phyloP scores from a whole-genome alignment of 257 asterid species.

The Ballota nigra region DNA sequence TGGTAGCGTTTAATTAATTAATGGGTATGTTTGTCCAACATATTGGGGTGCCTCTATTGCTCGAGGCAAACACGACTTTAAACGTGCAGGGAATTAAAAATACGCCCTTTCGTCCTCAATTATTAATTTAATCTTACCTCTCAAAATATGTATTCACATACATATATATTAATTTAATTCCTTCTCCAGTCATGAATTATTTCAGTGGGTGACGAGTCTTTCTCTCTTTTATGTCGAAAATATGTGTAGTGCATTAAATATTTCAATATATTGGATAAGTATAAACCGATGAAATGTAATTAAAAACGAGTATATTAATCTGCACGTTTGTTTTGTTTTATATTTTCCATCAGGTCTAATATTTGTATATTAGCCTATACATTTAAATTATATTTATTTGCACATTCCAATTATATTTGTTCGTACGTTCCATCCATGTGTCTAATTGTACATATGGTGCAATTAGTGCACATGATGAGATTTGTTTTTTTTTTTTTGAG shows the following conservation, averaged over 20 bases:
- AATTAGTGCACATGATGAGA: too few relatives aligned
- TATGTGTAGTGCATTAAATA: not conserved
- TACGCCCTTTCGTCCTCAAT: not conserved
- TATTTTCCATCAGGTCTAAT: too few relatives aligned
- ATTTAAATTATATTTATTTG: too few relatives aligned
- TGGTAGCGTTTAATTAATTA: not conserved
- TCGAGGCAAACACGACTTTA: constrained; percentile 5
- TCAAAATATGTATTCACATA: not conserved
- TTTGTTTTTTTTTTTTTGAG: too few relatives aligned
- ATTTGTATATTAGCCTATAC: too few relatives aligned
- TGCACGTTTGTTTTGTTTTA: too few relatives aligned
- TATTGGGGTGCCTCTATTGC: constrained; percentile 2
- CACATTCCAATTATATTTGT: too few relatives aligned
- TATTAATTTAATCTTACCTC: not conserved
- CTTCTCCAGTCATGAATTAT: too few relatives aligned
- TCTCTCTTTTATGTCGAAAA: not conserved
- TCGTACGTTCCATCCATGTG: too few relatives aligned
- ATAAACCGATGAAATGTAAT: not conserved
- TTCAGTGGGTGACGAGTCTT: not conserved
- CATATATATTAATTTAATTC: not conserved
- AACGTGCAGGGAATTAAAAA: not conserved
- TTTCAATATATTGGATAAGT: not conserved
- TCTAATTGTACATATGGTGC: too few relatives aligned
- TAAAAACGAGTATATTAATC: not conserved
- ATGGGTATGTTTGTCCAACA: not conserved